A percentile compares a stretch with the other conserved stretches of the same genome.
These are phyloP conservation scores for Mortierella sp. DNA, from an alignment of 371 early-diverging fungal species.

Conservation along the genomic window DNA sequence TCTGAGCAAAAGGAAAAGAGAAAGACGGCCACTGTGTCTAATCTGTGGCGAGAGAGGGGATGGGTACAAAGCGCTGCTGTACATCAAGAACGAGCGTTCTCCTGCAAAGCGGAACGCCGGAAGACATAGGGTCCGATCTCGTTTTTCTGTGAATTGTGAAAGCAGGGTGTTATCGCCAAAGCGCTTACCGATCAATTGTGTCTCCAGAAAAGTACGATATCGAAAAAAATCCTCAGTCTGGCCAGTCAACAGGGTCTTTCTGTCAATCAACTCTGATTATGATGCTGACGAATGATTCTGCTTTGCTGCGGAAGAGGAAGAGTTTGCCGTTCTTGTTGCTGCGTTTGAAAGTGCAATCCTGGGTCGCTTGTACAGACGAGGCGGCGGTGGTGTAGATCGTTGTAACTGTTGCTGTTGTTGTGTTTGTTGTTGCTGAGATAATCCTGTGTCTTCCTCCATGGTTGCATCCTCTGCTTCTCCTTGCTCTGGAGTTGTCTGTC, in stretches of 20 bases:
- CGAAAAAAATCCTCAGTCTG: not conserved
- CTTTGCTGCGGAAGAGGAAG: conserved; percentile 13
- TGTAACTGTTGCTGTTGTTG: not conserved
- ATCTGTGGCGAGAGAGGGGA: too few species aligned
- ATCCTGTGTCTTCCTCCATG: not conserved
- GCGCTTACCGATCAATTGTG: not conserved
- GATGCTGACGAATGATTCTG: conserved; percentile 1
- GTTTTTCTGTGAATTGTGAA: too few species aligned
- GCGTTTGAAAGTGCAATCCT: conserved; percentile 51
- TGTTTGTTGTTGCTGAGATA: not conserved
- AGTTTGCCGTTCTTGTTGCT: conserved; percentile 14
- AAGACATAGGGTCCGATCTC: not conserved
- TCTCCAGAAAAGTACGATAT: not conserved
- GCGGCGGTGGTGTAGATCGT: conserved; percentile 11
- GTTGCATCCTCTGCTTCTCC: not conserved
- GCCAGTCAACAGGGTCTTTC: not conserved
- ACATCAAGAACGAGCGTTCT: too few species aligned
- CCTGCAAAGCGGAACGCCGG: too few species aligned
- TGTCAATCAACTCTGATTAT: not conserved
- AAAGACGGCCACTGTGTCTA: too few species aligned
- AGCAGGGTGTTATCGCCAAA: not conserved
- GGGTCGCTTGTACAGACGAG: conserved; percentile 41
- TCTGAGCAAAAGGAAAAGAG: too few species aligned
- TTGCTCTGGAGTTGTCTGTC: conserved; percentile 21
- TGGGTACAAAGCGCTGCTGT: too few species aligned